A percentile compares a stretch with the other conserved stretches of the same genome.
These are phyloP conservation scores for Baudoinia panamericana DNA, from an alignment of 495 filamentous ascomycete species.

Conservation along the genomic window DNA sequence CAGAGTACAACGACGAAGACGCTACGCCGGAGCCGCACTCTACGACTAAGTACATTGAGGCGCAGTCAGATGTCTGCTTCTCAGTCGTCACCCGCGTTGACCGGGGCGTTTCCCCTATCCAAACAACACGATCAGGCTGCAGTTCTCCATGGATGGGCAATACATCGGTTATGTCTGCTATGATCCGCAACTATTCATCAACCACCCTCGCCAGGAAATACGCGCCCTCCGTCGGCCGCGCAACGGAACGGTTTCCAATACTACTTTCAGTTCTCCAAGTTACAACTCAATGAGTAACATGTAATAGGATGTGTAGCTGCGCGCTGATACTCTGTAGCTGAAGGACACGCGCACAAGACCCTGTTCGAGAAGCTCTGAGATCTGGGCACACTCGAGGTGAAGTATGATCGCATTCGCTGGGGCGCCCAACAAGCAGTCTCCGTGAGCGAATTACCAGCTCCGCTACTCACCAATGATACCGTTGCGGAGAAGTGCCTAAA, in stretches of 20 bases:
- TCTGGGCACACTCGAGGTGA: constrained; percentile 4
- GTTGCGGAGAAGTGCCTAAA: constrained; percentile 18
- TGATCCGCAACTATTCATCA: too few species aligned
- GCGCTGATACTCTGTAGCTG: too few species aligned
- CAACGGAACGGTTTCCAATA: too few species aligned
- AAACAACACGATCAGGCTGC: too few species aligned
- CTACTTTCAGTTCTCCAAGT: too few species aligned
- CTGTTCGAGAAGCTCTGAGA: background rate
- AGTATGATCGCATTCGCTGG: background rate
- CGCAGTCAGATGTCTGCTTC: constrained; percentile 6
- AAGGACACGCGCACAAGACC: background rate
- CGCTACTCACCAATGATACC: background rate
- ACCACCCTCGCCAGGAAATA: too few species aligned
- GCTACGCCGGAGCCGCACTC: background rate
- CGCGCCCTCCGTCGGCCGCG: too few species aligned
- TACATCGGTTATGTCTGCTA: too few species aligned
- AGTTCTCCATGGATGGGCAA: constrained; percentile 1
- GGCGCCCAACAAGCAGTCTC: background rate
- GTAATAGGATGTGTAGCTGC: too few species aligned
- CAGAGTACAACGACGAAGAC: constrained; percentile 8
- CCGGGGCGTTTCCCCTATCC: background rate
- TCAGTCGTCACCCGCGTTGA: background rate
- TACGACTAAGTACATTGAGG: constrained; percentile 9
- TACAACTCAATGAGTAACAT: too few species aligned
- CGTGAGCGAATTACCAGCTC: background rate